Evolutionary conservation across 116 monocot species (phyloP).

Genomic region (Thalassia testudinum): DNA sequence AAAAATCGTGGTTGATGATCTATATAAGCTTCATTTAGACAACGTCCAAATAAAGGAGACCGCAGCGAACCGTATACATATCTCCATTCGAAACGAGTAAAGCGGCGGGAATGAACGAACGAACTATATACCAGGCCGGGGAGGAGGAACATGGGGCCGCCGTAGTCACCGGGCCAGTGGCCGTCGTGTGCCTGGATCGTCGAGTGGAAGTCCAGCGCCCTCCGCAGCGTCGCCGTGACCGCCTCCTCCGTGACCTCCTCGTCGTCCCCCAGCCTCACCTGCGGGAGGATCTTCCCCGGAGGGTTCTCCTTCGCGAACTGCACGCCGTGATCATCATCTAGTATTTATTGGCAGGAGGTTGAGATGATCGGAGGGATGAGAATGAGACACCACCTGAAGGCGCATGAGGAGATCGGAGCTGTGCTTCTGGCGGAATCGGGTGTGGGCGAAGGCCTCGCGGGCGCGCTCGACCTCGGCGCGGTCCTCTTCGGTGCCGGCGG

Average conservation of each 20-base stretch:
- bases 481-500: conserved; percentile 48
- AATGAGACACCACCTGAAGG: conserved; percentile 29
- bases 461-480: conserved; percentile 45
- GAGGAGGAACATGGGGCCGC: conserved; percentile 71
- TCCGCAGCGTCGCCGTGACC: conserved; percentile 32
- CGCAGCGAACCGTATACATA: background rate
- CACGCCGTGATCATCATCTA: too few species aligned
- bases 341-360: too few species aligned
- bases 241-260: conserved; percentile 45
- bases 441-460: conserved; percentile 25
- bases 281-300: conserved; percentile 15
- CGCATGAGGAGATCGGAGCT: conserved; percentile 82
- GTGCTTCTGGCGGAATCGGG: conserved; percentile 59
- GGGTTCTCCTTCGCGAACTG: conserved; percentile 75
- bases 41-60: too few species aligned
- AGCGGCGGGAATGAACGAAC: background rate
- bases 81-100: background rate
- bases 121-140: conserved; percentile 55
- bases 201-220: conserved; percentile 39
- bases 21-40: too few species aligned
- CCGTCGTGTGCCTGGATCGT: conserved; percentile 78
- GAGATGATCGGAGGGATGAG: background rate
- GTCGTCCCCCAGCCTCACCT: conserved; percentile 26
- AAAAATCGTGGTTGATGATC: too few species aligned
- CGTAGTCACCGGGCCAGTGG: conserved; percentile 91